Evolutionary conservation across 495 filamentous ascomycete genomes (phyloP).

Genomic region (Clohesyomyces aquaticus): DNA sequence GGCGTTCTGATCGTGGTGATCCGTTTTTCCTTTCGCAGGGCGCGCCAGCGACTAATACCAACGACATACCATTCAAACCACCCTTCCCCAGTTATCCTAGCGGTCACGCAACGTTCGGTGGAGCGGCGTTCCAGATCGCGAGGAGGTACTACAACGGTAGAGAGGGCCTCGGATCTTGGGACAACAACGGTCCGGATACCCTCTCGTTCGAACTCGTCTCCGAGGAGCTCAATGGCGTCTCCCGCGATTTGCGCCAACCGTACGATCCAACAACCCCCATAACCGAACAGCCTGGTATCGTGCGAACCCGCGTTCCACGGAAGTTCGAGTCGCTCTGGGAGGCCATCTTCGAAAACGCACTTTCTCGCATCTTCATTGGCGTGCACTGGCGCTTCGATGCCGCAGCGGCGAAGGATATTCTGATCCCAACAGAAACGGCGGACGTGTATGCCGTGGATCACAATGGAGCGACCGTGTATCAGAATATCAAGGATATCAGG

Average conservation of each 20-base stretch:
- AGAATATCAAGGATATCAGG: slow-evolving; percentile 35
- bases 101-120: slow-evolving; percentile 49
- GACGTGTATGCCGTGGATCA: slow-evolving; percentile 18
- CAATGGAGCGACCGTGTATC: slow-evolving; percentile 39
- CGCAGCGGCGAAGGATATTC: slow-evolving; percentile 41
- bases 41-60: slow-evolving; percentile 47
- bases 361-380: slow-evolving; percentile 46
- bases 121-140: slow-evolving; percentile 44
- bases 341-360: slow-evolving; percentile 46
- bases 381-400: slow-evolving; percentile 49
- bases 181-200: slow-evolving; percentile 39
- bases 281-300: slow-evolving; percentile 43
- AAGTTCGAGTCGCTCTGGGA: slow-evolving; percentile 44
- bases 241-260: slow-evolving; percentile 41
- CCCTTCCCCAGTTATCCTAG: slow-evolving; percentile 50
- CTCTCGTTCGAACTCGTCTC: slow-evolving; percentile 43
- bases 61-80: slow-evolving; percentile 45
- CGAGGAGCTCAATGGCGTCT: slow-evolving; percentile 48
- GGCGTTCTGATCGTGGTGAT: slow-evolving; percentile 29
- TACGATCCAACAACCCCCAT: slow-evolving; percentile 44
- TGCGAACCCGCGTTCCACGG: slow-evolving; percentile 40
- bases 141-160: slow-evolving; percentile 47
- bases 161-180: slow-evolving; percentile 38
- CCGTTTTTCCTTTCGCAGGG: slow-evolving; percentile 47
- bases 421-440: slow-evolving; percentile 12